phyloP scores from a whole-genome alignment of 1,284 basidiomycete genomes.

The Ganoderma sp. region DNA sequence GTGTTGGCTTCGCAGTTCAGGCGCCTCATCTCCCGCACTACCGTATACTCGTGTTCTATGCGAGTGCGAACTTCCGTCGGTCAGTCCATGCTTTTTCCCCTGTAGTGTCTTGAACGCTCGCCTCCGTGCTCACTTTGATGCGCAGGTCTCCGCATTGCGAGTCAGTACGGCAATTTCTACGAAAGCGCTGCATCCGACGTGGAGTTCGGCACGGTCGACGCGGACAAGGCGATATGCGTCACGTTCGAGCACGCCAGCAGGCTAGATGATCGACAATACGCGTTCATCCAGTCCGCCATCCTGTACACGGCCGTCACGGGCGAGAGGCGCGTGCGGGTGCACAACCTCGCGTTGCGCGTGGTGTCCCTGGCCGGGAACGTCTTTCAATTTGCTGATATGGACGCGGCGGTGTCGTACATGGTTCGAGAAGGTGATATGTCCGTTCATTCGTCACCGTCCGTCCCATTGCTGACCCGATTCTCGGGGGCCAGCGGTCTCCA shows the following conservation, averaged over 20 bases:
- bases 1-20: slow-evolving; percentile 77
- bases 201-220: slow-evolving; percentile 81
- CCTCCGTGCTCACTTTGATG: too few relatives aligned
- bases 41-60: slow-evolving; percentile 84
- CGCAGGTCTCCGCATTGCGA: slow-evolving; percentile 78
- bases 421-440: slow-evolving; percentile 74
- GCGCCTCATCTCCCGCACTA: slow-evolving; percentile 73
- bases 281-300: slow-evolving; percentile 89
- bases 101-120: too few relatives aligned
- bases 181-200: slow-evolving; percentile 79
- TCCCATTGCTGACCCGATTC: neutral
- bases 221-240: slow-evolving; percentile 81
- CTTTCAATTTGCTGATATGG: slow-evolving; percentile 93
- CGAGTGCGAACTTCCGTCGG: slow-evolving; percentile 89
- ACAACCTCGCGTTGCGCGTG: slow-evolving; percentile 86
- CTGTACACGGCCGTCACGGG: slow-evolving; percentile 87
- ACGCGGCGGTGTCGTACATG: slow-evolving; percentile 78
- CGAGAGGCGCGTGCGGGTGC: slow-evolving; percentile 83
- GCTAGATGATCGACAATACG: slow-evolving; percentile 80
- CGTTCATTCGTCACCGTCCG: too few relatives aligned
- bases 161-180: slow-evolving; percentile 85
- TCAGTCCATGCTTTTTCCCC: too few relatives aligned
- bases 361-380: slow-evolving; percentile 89
- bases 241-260: slow-evolving; percentile 66
- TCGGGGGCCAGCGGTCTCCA: slow-evolving; percentile 65